A percentile compares a stretch with the other conserved stretches of the same genome.
Conservation (phyloP, 345 rosid genomes). For the Citrus sp. region DNA sequence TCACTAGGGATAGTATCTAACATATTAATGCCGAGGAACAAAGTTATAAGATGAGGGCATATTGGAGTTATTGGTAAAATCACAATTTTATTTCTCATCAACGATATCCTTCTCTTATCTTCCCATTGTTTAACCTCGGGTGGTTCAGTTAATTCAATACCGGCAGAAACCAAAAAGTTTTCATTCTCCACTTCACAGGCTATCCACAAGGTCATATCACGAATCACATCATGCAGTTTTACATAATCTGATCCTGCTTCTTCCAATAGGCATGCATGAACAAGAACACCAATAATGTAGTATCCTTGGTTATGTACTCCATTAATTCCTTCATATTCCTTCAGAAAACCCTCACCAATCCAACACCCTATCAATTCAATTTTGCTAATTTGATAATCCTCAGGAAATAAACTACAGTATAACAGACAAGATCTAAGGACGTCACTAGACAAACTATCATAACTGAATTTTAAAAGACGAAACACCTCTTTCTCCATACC, state of each 20-base stretch:
- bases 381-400: not conserved
- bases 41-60: not conserved
- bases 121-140: not conserved
- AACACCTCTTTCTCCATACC: not conserved
- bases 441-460: not conserved
- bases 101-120: not conserved
- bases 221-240: not conserved
- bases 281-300: not conserved
- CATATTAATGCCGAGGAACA: not conserved
- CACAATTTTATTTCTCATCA: not conserved
- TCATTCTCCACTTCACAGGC: not conserved
- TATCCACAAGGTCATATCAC: slow-evolving; percentile 13
- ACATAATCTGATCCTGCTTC: not conserved
- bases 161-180: not conserved
- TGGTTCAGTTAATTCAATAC: not conserved
- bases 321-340: no score
- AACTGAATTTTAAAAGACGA: not conserved
- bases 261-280: not conserved
- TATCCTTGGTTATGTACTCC: not conserved
- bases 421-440: not conserved
- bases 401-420: not conserved
- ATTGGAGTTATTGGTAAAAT: not conserved
- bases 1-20: not conserved
- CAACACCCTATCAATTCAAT: not conserved
- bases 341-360: not conserved